A percentile compares a stretch with the other conserved stretches of the same genome.
Conservation (phyloP, 139 green algal species). For the Pleodorina starrii region DNA sequence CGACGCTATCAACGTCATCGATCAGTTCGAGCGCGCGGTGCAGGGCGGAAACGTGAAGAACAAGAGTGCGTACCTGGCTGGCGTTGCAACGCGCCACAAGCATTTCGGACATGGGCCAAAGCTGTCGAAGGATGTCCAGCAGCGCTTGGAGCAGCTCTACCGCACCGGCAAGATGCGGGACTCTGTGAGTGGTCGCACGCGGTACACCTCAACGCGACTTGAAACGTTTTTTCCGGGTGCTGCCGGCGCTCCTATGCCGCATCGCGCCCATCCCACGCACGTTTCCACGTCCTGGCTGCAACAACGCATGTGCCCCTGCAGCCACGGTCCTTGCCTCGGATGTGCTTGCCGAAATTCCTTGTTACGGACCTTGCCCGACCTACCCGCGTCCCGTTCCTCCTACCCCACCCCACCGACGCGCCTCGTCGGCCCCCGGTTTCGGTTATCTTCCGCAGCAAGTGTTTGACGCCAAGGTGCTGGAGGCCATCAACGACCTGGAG, state of each 20-base stretch:
- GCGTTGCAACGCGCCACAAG: slow-evolving; percentile 61
- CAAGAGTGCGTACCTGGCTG: slow-evolving; percentile 60
- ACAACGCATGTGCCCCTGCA: too few relatives aligned
- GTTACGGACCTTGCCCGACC: too few relatives aligned
- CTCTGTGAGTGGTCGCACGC: slow-evolving; percentile 30
- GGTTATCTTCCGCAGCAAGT: slow-evolving; percentile 39
- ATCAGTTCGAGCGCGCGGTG: slow-evolving; percentile 61
- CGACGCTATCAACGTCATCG: slow-evolving; percentile 52
- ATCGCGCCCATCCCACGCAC: too few relatives aligned
- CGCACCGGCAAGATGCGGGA: slow-evolving; percentile 35
- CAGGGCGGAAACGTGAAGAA: slow-evolving; percentile 56
- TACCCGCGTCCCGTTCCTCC: too few relatives aligned
- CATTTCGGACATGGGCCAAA: slow-evolving; percentile 26
- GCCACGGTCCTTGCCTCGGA: too few relatives aligned
- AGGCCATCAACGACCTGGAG: slow-evolving; percentile 51
- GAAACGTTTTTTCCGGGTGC: too few relatives aligned
- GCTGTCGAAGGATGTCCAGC: slow-evolving; percentile 53
- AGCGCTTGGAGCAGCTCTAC: slow-evolving; percentile 52
- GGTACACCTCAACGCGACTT: too few relatives aligned
- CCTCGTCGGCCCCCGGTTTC: too few relatives aligned
- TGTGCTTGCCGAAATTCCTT: too few relatives aligned
- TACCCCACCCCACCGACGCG: too few relatives aligned
- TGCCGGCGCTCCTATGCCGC: too few relatives aligned
- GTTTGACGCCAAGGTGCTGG: slow-evolving; percentile 47
- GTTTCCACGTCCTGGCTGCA: too few relatives aligned